Percentiles rank a stretch among this genome's conserved stretches.
phyloP scores from a whole-genome alignment of 306 rosid species.

The Castanea mollissima region DNA sequence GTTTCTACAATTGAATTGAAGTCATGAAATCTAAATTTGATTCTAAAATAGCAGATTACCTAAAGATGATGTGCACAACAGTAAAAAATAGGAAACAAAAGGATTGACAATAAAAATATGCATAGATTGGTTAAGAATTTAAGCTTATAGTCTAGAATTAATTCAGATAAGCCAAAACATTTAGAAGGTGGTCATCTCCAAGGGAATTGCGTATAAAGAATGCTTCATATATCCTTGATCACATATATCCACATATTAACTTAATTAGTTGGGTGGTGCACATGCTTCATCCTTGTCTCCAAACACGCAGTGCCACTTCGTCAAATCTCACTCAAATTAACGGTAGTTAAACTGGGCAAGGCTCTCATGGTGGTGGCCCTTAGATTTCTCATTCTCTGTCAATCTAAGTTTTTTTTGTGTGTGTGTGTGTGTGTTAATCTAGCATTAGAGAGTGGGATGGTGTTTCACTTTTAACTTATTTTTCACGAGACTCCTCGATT shows the following conservation, averaged over 20 bases:
- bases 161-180: neutral
- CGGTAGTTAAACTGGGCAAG: too few species aligned
- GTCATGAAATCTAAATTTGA: neutral
- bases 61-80: neutral
- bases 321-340: too few species aligned
- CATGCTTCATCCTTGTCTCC: constrained; percentile 46
- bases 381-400: too few species aligned
- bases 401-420: too few species aligned
- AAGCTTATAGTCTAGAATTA: neutral
- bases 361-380: too few species aligned
- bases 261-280: constrained; percentile 80
- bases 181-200: constrained; percentile 57
- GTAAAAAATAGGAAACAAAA: neutral
- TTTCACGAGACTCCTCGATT: too few species aligned
- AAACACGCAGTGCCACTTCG: neutral
- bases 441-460: too few species aligned
- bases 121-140: neutral
- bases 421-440: too few species aligned
- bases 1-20: neutral
- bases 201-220: constrained; percentile 91
- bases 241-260: constrained; percentile 69
- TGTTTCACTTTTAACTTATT: too few species aligned
- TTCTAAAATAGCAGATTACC: neutral
- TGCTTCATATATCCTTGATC: constrained; percentile 49
- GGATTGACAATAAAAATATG: neutral